Evolutionary conservation across 2,329 filamentous ascomycete species (phyloP).

Genomic region (Cephalotrichum gorgonifer): DNA sequence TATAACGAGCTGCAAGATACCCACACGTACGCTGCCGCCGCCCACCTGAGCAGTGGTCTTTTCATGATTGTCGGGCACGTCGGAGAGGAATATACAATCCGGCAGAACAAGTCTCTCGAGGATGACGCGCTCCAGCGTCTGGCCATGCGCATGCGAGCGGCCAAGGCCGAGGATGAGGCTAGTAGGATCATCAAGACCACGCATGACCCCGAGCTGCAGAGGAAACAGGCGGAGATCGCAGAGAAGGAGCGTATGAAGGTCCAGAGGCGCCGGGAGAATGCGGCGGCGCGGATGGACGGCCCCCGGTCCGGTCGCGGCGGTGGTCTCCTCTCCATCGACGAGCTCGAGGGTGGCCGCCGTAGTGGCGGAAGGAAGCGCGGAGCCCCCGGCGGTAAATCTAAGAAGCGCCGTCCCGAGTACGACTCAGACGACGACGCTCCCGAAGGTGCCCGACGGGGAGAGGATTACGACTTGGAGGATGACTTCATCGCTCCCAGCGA

Average conservation of each 20-base stretch:
- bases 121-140: conserved; percentile 63
- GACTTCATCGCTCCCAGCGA: conserved; percentile 70
- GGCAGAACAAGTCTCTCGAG: conserved; percentile 55
- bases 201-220: conserved; percentile 65
- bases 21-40: conserved; percentile 66
- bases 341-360: conserved; percentile 48
- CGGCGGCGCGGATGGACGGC: conserved; percentile 52
- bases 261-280: conserved; percentile 57
- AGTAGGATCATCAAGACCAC: conserved; percentile 61
- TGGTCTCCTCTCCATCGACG: conserved; percentile 48
- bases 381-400: conserved; percentile 37
- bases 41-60: conserved; percentile 56
- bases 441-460: conserved; percentile 48
- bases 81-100: conserved; percentile 60
- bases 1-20: conserved; percentile 61
- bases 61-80: conserved; percentile 68
- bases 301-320: conserved; percentile 39
- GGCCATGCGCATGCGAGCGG: conserved; percentile 55
- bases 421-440: conserved; percentile 68
- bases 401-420: conserved; percentile 52
- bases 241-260: conserved; percentile 64
- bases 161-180: conserved; percentile 44
- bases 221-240: conserved; percentile 61
- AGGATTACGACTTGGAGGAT: conserved; percentile 70
- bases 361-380: conserved; percentile 40